Conservation (phyloP, 2,329 filamentous ascomycete genomes). For the Cordyceps fumosorosea region DNA sequence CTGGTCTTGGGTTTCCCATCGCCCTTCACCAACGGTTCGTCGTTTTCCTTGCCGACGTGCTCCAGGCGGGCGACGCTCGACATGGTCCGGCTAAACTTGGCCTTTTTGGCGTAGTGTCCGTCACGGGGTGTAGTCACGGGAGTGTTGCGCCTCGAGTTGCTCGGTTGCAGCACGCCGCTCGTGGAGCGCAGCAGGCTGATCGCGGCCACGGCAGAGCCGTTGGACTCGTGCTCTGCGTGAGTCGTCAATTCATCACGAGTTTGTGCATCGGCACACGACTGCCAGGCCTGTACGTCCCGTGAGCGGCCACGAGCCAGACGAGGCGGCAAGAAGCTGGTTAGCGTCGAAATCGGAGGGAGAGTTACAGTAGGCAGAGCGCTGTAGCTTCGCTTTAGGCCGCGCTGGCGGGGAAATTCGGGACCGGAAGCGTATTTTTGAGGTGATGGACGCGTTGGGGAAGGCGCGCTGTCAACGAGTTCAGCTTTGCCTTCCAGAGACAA, state of each 20-base stretch:
- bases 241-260: constrained; percentile 69
- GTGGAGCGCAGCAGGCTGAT: constrained; percentile 75
- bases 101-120: constrained; percentile 43
- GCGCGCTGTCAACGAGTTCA: constrained; percentile 52
- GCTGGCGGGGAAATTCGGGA: constrained; percentile 41
- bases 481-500: constrained; percentile 86
- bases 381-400: constrained; percentile 61
- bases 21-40: constrained; percentile 17
- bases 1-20: constrained; percentile 32
- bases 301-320: constrained; percentile 64
- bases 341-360: constrained; percentile 47
- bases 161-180: constrained; percentile 46
- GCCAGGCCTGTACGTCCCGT: constrained; percentile 83
- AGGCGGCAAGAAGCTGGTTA: constrained; percentile 48
- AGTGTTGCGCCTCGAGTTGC: constrained; percentile 60
- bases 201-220: constrained; percentile 71
- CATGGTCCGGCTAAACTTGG: constrained; percentile 52
- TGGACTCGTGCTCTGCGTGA: constrained; percentile 75
- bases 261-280: constrained; percentile 81
- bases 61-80: constrained; percentile 61
- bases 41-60: constrained; percentile 21
- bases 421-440: constrained; percentile 46
- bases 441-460: constrained; percentile 60
- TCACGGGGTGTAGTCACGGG: constrained; percentile 24
- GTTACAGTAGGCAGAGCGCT: constrained; percentile 58